Evolutionary conservation across 306 rosid genomes (phyloP).

Genomic region (Potentilla sterilis): DNA sequence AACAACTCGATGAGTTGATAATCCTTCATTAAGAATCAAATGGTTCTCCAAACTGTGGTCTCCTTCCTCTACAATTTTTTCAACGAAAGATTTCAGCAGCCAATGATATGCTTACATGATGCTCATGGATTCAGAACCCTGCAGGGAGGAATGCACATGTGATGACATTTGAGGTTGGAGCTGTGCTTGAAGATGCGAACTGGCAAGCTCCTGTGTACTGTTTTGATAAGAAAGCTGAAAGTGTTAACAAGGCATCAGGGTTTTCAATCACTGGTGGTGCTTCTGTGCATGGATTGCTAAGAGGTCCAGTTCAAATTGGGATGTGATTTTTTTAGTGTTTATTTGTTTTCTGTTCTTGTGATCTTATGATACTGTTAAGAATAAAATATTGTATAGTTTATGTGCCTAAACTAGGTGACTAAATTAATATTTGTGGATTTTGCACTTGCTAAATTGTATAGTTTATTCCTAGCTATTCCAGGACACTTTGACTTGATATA

Average conservation of each 20-base stretch:
- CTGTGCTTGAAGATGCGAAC: conserved; percentile 62
- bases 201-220: conserved; percentile 96
- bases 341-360: background rate
- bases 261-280: conserved; percentile 4
- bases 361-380: background rate
- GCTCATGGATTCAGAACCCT: no score
- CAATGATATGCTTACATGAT: conserved; percentile 21
- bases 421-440: background rate
- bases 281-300: background rate
- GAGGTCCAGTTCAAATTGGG: background rate
- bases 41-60: conserved; percentile 47
- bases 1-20: conserved; percentile 31
- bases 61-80: conserved; percentile 44
- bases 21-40: conserved; percentile 24
- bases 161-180: conserved; percentile 92
- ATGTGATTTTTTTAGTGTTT: background rate
- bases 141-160: conserved; percentile 83
- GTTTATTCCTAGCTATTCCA: no score
- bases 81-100: conserved; percentile 30
- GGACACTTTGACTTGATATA: no score
- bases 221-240: conserved; percentile 33
- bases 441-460: background rate
- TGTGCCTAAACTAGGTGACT: background rate
- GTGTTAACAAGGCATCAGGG: background rate
- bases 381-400: background rate